phyloP scores from a whole-genome alignment of 345 rosid genomes.

The Eutrema heterophyllum region DNA sequence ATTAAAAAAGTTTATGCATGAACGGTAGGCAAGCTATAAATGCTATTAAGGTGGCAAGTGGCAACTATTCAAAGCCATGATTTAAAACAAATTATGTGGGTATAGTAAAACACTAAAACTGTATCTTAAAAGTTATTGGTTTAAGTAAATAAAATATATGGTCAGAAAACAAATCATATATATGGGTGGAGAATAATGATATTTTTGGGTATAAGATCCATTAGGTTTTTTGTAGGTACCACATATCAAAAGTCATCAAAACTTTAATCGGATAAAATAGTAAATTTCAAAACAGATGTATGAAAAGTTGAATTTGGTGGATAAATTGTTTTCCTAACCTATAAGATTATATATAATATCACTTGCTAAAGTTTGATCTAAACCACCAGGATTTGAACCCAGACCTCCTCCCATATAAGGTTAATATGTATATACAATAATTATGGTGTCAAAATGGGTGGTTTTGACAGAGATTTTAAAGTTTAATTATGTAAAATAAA shows the following conservation, averaged over 20 bases:
- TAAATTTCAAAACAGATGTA: neutral
- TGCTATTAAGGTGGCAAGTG: no score
- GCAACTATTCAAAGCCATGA: no score
- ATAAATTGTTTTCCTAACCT: neutral
- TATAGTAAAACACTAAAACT: neutral
- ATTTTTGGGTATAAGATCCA: neutral
- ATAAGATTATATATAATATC: neutral
- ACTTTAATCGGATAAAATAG: neutral
- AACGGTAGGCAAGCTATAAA: neutral
- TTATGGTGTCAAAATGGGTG: neutral
- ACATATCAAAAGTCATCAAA: neutral
- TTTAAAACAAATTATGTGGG: neutral
- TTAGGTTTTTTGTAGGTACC: neutral
- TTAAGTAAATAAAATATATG: neutral
- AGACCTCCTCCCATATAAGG: neutral
- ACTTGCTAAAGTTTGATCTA: neutral
- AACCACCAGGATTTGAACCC: neutral
- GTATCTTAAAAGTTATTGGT: neutral
- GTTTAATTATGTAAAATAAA: neutral
- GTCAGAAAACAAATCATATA: neutral
- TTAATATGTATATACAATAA: neutral
- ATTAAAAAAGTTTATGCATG: neutral
- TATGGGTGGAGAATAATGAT: neutral
- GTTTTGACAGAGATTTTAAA: neutral
- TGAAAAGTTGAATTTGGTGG: neutral